Conservation (phyloP, 2,329 filamentous ascomycete species). For the Verticillium tricorpus region DNA sequence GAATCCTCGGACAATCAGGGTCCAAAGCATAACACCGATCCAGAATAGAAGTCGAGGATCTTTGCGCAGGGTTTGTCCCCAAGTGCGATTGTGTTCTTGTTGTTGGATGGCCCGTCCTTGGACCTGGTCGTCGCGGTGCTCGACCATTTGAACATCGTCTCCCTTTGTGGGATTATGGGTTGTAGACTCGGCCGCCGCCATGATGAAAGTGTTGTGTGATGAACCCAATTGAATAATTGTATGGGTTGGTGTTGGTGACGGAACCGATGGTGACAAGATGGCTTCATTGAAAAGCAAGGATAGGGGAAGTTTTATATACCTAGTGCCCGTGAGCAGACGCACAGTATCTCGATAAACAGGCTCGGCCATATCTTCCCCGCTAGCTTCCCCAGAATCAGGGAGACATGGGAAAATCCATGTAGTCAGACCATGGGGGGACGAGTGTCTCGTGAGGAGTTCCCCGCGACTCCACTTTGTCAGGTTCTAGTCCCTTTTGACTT, state of each 20-base stretch:
- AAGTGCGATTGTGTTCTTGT: conserved; percentile 20
- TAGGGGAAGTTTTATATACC: neutral
- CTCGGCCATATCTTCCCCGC: neutral
- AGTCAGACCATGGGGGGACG: neutral
- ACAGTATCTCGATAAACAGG: neutral
- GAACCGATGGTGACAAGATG: neutral
- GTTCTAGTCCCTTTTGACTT: neutral
- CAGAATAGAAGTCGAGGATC: conserved; percentile 23
- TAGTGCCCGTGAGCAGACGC: neutral
- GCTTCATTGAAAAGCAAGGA: neutral
- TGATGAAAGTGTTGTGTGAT: neutral
- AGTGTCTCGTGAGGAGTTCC: neutral
- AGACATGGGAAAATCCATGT: neutral
- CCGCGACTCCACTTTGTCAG: neutral
- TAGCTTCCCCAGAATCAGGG: neutral
- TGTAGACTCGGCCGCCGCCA: neutral
- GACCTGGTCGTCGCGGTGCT: conserved; percentile 1
- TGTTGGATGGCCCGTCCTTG: conserved; percentile 21
- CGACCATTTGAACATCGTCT: neutral
- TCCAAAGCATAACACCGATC: conserved; percentile 25
- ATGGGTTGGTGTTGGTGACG: neutral
- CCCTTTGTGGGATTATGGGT: neutral
- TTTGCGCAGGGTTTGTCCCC: conserved; percentile 17
- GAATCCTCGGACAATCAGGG: conserved; percentile 22
- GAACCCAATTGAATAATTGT: neutral